A percentile compares a stretch with the other conserved stretches of the same genome.
Conservation (phyloP, 1,284 basidiomycete species). For the Cystobasidium slooffiae region DNA sequence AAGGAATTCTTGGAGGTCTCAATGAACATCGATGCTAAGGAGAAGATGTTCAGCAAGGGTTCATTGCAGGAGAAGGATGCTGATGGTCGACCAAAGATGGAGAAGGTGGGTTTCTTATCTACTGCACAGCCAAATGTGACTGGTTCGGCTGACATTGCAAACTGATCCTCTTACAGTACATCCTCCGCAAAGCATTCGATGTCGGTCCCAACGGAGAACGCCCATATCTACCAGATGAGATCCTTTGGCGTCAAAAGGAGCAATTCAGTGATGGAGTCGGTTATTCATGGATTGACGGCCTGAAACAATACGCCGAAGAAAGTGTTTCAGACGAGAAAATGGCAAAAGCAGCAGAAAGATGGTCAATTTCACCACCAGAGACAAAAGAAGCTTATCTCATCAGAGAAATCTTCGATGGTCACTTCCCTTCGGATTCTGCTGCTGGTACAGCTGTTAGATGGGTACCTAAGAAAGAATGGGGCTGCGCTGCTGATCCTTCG, state of each 20-base stretch:
- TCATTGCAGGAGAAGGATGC: conserved; percentile 72
- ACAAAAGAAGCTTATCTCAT: conserved; percentile 98
- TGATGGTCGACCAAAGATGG: conserved; percentile 87
- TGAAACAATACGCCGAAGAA: conserved; percentile 83
- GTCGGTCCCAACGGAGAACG: conserved; percentile 78
- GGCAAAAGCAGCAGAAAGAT: conserved; percentile 73
- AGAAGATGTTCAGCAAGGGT: conserved; percentile 92
- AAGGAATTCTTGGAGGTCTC: conserved; percentile 92
- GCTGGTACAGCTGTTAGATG: conserved; percentile 81
- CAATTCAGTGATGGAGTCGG: conserved; percentile 99
- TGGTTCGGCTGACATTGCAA: background rate
- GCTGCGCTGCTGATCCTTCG: conserved; percentile 90
- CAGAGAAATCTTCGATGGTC: conserved; percentile 88
- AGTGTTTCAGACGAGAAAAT: conserved; percentile 82
- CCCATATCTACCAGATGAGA: conserved; percentile 89
- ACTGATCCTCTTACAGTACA: conserved; percentile 67
- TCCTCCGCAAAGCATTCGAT: conserved; percentile 96
- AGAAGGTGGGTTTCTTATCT: conserved; percentile 68
- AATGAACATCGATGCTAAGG: conserved; percentile 85
- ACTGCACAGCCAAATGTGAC: conserved; percentile 5
- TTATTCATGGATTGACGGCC: conserved; percentile 99
- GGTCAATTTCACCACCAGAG: conserved; percentile 81
- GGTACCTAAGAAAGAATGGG: conserved; percentile 96
- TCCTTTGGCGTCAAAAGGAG: conserved; percentile 99
- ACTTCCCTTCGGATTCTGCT: conserved; percentile 81